Conservation (phyloP, 2,329 filamentous ascomycete genomes). For the Nakataea oryzae region DNA sequence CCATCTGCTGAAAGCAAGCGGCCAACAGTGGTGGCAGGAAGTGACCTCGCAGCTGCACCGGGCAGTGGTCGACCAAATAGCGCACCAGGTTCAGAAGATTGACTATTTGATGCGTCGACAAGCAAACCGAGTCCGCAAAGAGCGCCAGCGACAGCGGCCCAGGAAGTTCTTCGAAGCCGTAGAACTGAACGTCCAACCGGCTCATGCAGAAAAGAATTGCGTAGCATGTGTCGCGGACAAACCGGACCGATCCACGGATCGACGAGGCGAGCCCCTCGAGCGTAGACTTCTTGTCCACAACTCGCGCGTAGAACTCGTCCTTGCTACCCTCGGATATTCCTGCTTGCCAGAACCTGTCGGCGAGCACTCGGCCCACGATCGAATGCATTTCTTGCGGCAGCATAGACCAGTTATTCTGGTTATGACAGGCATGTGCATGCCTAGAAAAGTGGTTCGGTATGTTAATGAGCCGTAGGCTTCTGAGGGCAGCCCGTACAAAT, state of each 20-base stretch:
- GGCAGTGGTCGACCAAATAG: slow-evolving; percentile 86
- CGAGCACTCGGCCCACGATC: slow-evolving; percentile 73
- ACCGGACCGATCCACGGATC: slow-evolving; percentile 77
- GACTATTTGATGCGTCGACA: slow-evolving; percentile 89
- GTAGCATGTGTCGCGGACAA: slow-evolving; percentile 87
- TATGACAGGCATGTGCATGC: slow-evolving; percentile 85
- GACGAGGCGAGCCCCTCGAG: slow-evolving; percentile 91
- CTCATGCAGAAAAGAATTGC: slow-evolving; percentile 93
- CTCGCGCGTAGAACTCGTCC: slow-evolving; percentile 90
- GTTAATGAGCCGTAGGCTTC: slow-evolving; percentile 36
- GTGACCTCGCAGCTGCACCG: slow-evolving; percentile 60
- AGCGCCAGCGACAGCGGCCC: slow-evolving; percentile 73
- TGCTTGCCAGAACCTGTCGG: slow-evolving; percentile 96
- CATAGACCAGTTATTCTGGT: slow-evolving; percentile 71
- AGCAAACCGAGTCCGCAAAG: slow-evolving; percentile 68
- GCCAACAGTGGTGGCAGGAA: slow-evolving; percentile 81
- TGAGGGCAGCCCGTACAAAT: neutral
- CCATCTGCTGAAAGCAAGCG: slow-evolving; percentile 75
- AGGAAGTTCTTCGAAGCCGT: slow-evolving; percentile 77
- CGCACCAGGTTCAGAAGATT: slow-evolving; percentile 84
- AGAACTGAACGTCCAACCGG: slow-evolving; percentile 77
- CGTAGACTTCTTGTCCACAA: slow-evolving; percentile 78
- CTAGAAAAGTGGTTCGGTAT: slow-evolving; percentile 38
- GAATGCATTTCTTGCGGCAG: slow-evolving; percentile 65
- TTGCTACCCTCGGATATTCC: slow-evolving; percentile 93